A percentile compares a stretch with the other conserved stretches of the same genome.
Evolutionary conservation across 495 filamentous ascomycete genomes (phyloP).

Genomic region (Pseudoneurospora amorphoporcata): DNA sequence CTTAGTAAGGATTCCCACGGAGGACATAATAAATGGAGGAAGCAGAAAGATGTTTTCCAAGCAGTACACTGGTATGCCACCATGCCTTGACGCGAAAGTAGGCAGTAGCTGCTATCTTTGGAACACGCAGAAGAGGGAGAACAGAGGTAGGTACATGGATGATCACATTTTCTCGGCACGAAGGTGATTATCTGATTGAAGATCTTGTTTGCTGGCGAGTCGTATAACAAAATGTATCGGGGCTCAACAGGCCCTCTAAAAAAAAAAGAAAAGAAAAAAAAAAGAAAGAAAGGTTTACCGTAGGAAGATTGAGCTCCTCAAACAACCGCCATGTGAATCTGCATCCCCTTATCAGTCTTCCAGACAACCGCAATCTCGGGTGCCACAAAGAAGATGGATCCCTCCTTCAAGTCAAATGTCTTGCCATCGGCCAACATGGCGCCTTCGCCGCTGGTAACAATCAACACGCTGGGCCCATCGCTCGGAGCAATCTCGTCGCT

Average conservation of each 20-base stretch:
- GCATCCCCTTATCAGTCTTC: conserved; percentile 38
- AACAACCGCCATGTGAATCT: conserved; percentile 42
- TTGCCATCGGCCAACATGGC: conserved; percentile 45
- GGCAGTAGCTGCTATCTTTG: background rate
- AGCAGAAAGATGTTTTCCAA: background rate
- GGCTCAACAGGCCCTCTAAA: background rate
- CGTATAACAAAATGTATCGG: background rate
- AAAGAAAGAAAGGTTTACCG: background rate
- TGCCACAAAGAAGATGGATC: conserved; percentile 60
- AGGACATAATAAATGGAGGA: background rate
- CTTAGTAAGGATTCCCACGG: background rate
- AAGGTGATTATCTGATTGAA: background rate
- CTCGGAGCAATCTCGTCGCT: conserved; percentile 46
- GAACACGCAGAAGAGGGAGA: background rate
- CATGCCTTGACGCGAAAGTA: background rate
- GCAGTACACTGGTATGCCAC: background rate
- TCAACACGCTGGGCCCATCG: conserved; percentile 54
- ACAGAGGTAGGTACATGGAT: background rate
- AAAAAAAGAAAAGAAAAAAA: too few relatives aligned
- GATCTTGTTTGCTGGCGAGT: background rate
- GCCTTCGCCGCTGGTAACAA: conserved; percentile 54
- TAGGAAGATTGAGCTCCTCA: background rate
- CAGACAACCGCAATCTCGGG: conserved; percentile 45
- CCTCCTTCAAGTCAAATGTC: conserved; percentile 47
- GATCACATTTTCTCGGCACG: background rate